phyloP scores from a whole-genome alignment of 2,329 filamentous ascomycete genomes.

The Aspergillus phoenicis region DNA sequence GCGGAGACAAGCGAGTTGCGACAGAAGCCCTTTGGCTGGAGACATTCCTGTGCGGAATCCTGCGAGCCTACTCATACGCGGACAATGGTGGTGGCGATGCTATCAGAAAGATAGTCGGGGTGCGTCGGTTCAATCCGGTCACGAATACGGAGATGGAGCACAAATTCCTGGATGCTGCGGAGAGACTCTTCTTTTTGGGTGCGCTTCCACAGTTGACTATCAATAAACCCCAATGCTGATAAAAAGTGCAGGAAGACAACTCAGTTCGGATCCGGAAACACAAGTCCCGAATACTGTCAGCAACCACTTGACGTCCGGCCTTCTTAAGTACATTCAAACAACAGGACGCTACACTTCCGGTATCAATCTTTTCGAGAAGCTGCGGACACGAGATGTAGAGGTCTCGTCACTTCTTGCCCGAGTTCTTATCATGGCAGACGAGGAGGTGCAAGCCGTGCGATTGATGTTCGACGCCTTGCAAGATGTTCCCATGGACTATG shows the following conservation, averaged over 20 bases:
- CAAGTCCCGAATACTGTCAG: conserved; percentile 96
- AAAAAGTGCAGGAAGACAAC: conserved; percentile 71
- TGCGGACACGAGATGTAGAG: conserved; percentile 85
- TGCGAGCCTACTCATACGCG: conserved; percentile 93
- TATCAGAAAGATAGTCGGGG: conserved; percentile 96
- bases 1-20: conserved; percentile 89
- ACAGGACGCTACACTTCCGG: conserved; percentile 92
- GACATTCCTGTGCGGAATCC: conserved; percentile 92
- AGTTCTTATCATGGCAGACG: conserved; percentile 90
- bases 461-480: conserved; percentile 85
- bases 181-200: conserved; percentile 94
- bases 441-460: conserved; percentile 93
- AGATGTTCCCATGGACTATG: conserved; percentile 95
- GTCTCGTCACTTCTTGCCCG: conserved; percentile 90
- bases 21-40: conserved; percentile 96
- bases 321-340: conserved; percentile 92
- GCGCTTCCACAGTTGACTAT: conserved; percentile 7
- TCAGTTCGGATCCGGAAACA: conserved; percentile 94
- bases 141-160: conserved; percentile 98
- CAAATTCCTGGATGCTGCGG: conserved; percentile 89
- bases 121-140: conserved; percentile 93
- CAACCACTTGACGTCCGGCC: conserved; percentile 91
- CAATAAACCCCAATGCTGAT: conserved; percentile 21
- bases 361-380: conserved; percentile 96
- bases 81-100: conserved; percentile 93